A percentile compares a stretch with the other conserved stretches of the same genome.
phyloP scores from a whole-genome alignment of 2,329 filamentous ascomycete species.

The Aureobasidium mangrovei region DNA sequence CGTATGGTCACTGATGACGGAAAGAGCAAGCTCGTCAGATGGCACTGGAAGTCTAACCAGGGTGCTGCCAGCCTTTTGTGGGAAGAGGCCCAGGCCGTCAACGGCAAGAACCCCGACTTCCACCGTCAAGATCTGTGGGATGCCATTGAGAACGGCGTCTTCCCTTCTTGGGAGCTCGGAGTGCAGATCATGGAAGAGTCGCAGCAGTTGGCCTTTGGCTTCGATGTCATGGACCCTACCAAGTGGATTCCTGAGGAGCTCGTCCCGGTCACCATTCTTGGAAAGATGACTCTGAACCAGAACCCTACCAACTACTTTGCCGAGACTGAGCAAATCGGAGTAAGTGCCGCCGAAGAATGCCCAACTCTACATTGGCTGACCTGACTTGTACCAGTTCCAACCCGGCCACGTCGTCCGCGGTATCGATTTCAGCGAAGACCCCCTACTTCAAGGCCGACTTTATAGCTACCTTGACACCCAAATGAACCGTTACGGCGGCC shows the following conservation, averaged over 20 bases:
- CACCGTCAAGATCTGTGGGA: conserved; percentile 33
- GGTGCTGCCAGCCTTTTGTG: conserved; percentile 39
- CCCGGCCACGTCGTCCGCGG: conserved; percentile 46
- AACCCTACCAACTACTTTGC: conserved; percentile 55
- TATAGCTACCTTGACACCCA: conserved; percentile 53
- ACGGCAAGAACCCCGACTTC: conserved; percentile 31
- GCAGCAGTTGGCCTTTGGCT: conserved; percentile 39
- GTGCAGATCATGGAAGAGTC: conserved; percentile 47
- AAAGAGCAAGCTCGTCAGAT: conserved; percentile 40
- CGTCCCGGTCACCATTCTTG: conserved; percentile 53
- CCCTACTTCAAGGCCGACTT: conserved; percentile 52
- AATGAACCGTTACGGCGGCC: conserved; percentile 36
- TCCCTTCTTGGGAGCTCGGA: conserved; percentile 44
- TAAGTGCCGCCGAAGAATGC: conserved; percentile 18
- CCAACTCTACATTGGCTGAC: conserved; percentile 45
- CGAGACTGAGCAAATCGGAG: conserved; percentile 53
- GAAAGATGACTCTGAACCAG: conserved; percentile 33
- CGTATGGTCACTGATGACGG: conserved; percentile 32
- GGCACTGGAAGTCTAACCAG: conserved; percentile 29
- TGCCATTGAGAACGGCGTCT: conserved; percentile 38
- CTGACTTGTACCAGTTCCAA: conserved; percentile 35
- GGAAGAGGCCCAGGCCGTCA: conserved; percentile 28
- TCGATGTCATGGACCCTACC: conserved; percentile 49
- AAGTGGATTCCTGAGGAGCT: conserved; percentile 46
- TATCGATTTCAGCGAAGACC: conserved; percentile 10